Evolutionary conservation across 306 rosid genomes (phyloP).

Genomic region (Vigna unguiculata): DNA sequence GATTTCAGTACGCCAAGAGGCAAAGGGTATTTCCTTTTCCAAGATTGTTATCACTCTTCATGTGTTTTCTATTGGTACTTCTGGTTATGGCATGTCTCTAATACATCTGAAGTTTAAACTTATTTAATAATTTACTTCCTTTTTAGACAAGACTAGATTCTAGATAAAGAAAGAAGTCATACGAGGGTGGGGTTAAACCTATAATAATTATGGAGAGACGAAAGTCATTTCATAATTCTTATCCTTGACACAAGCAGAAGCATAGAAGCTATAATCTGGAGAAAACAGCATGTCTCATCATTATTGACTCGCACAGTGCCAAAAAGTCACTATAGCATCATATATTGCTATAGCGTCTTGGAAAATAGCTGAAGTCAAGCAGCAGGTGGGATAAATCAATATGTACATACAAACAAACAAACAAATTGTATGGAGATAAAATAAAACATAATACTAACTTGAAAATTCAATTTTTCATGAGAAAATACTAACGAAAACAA

Average conservation of each 20-base stretch:
- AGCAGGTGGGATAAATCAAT: not conserved
- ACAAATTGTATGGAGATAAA: not conserved
- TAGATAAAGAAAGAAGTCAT: constrained; percentile 40
- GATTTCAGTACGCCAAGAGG: constrained; percentile 12
- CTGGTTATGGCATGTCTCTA: constrained; percentile 1
- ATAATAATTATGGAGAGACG: constrained; percentile 21
- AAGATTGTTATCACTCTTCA: constrained; percentile 12
- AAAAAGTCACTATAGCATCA: not conserved
- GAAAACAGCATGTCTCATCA: not conserved
- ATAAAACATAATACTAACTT: not conserved
- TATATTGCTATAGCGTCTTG: not conserved
- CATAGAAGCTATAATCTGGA: constrained; percentile 21
- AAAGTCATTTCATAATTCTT: constrained; percentile 24
- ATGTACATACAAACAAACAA: too few relatives aligned
- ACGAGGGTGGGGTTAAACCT: constrained; percentile 1
- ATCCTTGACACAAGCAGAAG: constrained; percentile 1
- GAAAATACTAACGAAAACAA: not conserved
- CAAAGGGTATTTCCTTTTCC: constrained; percentile 14
- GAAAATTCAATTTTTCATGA: not conserved
- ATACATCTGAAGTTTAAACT: constrained; percentile 3
- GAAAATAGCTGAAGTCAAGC: not conserved
- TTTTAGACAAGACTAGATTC: constrained; percentile 11
- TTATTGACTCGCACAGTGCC: not conserved
- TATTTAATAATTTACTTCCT: constrained; percentile 9
- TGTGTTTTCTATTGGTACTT: constrained; percentile 12